Base-by-base conservation (phyloP, 352 stramenopile species). In the Pythium scleroteichum region DNA sequence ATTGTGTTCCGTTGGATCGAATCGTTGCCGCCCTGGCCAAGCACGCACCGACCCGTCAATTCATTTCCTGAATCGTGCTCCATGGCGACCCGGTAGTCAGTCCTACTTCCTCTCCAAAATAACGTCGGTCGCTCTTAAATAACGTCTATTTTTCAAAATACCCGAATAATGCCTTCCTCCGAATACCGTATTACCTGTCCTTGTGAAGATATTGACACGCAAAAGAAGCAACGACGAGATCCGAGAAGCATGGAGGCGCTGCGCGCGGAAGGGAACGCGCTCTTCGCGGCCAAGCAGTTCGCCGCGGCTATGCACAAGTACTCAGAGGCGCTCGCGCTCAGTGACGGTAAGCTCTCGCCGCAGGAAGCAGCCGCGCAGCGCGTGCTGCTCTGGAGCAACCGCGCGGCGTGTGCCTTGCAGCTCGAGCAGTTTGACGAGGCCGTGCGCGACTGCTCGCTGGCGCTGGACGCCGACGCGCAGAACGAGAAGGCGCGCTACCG, bases 401-500 rank as follows among this genome's bases (percentile, higher is more conserved):
- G 85, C 58, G 83, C 85, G 9, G 78, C 80, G 23, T 93, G 82
- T 61, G 59, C 77, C 38, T 64, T 95, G 38, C 83, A 92, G 63
- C 70, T 93, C 19, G 44, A 82, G 27, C 66, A 88, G 46, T 92
- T 88, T 41, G 66, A 72, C 13, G 59, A 48, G 22, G 84, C 84
- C 2, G 62, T 75, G 14, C 71, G 63, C 14, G 79, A 92, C 62
- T 92, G 84, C 66, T 77, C 73, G 5, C 48, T 56, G 19, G 84
- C 75, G 39, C 68, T 95, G 27, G 60, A 51, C 2, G 49, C 71
- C 16, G 79, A 88, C 3, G 52, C 71, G 16, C 62, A 76, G 23
- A 95, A 90, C 55, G 76, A 85, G 44, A 95, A 95, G 61, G 83
- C 85, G 17, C 77, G 82, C 7, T 95, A 93, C 52, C 82, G 85